Evolutionary conservation across 768 basidiomycete species (phyloP), one percentile per base, ranked within the genome.

Genomic region (Mycena rebaudengoi): DNA sequence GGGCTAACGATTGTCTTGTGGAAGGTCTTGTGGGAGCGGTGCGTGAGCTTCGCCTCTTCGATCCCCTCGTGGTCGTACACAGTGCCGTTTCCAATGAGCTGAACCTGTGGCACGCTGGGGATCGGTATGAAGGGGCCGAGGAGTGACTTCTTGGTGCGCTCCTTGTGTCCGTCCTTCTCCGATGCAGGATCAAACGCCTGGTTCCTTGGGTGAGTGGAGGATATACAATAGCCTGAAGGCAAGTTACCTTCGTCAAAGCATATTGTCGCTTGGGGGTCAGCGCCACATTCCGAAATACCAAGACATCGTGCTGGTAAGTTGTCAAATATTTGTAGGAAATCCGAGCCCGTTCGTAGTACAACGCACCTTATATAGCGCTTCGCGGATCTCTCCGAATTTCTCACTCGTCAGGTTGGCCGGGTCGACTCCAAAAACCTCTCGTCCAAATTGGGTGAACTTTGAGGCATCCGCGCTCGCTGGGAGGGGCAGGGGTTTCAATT

Each of bases 51-150:
- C 18, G 90, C 90, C 70, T 88, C 84, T 1, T 88, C 86, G 21
- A 95, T 84, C 10, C 94, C 94, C 74, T 94, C 91, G 79, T 95
- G 90, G 73, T 91, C 78, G 70, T 88, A 88, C 12, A 95, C 89
- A 0, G 79, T 85, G 7, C 95, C 95, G 70, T 96, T 95, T 8
- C 95, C 95, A 71, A 96, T 96, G 55, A 96, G 88, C 74, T 97
- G 95, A 1, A 97, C 95, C 72, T 96, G 92, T 1, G 93, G 92
- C 1, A 91, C 88, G 23, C 90, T 85, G 1, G 95, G 94, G 64
- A 97, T 94, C 37, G 92, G 95, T 82, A 95, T 96, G 70, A 96
- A 86, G 0, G 94, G 92, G 72, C 95, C 93, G 14, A 95, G 86
- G 69, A 96, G 91, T 4, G 94, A 95, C 71, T 90, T 90, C 70